Evolutionary conservation across 2,329 filamentous ascomycete species (phyloP).

Genomic region (Coniochaeta hoffmannii): DNA sequence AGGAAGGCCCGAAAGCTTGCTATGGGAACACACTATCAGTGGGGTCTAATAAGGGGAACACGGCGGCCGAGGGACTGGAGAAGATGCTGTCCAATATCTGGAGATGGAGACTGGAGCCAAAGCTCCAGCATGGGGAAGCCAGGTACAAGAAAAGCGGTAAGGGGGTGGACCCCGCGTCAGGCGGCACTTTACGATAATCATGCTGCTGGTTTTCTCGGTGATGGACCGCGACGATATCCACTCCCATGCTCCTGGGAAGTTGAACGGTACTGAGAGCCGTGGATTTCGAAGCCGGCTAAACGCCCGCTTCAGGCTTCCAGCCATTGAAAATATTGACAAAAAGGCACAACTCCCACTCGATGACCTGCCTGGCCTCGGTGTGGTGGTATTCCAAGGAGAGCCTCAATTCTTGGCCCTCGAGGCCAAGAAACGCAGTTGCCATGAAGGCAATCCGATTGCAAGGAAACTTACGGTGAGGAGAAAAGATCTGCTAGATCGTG

Average conservation of each 20-base stretch:
- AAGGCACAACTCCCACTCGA: neutral
- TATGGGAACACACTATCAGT: slow-evolving; percentile 5
- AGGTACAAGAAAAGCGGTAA: slow-evolving; percentile 8
- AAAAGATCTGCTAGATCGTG: slow-evolving; percentile 7
- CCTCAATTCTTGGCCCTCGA: neutral
- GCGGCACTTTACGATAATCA: slow-evolving; percentile 9
- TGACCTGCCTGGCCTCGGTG: neutral
- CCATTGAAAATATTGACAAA: neutral
- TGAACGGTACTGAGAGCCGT: neutral
- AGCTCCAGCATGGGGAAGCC: neutral
- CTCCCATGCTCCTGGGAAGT: neutral
- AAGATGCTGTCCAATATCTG: neutral
- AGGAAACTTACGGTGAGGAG: neutral
- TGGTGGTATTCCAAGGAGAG: neutral
- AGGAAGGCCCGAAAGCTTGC: slow-evolving; percentile 10
- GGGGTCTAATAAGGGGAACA: slow-evolving; percentile 6
- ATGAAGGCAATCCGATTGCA: neutral
- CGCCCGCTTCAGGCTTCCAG: neutral
- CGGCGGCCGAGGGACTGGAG: neutral
- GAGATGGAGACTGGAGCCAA: neutral
- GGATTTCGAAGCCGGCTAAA: neutral
- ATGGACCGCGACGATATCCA: slow-evolving; percentile 1
- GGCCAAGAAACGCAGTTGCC: neutral
- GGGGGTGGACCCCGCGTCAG: slow-evolving; percentile 11
- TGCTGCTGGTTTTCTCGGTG: slow-evolving; percentile 6